These are phyloP conservation scores for Discostella stelligeroides DNA, from an alignment of 108 stramenopile genomes.

Conservation along the genomic window DNA sequence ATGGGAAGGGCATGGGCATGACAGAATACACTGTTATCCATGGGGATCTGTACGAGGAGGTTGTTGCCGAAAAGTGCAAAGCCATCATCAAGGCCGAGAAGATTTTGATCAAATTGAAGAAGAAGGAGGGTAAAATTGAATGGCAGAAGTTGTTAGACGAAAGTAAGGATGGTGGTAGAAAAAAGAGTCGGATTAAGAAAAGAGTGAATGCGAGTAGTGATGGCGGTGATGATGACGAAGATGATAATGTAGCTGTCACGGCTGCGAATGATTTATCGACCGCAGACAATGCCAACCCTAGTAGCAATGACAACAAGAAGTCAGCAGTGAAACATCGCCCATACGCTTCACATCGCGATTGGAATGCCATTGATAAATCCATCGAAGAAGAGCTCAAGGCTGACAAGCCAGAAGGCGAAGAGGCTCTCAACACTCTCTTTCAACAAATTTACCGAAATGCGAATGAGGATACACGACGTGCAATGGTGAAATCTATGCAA, in stretches of 20 bases:
- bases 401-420: conserved; percentile 96
- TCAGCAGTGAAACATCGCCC: conserved; percentile 59
- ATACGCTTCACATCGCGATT: conserved; percentile 85
- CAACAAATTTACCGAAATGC: conserved; percentile 93
- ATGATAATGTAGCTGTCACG: neutral
- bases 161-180: conserved; percentile 43
- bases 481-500: conserved; percentile 98
- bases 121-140: conserved; percentile 58
- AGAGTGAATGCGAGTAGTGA: conserved; percentile 2
- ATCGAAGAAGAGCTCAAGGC: conserved; percentile 84
- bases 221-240: conserved; percentile 9
- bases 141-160: conserved; percentile 80
- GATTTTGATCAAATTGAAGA: conserved; percentile 82
- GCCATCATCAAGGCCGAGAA: conserved; percentile 76
- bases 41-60: conserved; percentile 73
- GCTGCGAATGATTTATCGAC: neutral
- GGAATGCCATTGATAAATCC: conserved; percentile 85
- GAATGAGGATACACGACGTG: conserved; percentile 87
- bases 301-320: conserved; percentile 2
- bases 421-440: conserved; percentile 96
- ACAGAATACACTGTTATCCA: conserved; percentile 75
- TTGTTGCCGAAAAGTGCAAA: conserved; percentile 65
- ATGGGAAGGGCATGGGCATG: conserved; percentile 12
- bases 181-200: conserved; percentile 19
- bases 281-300: conserved; percentile 17